Evolutionary conservation across 768 basidiomycete genomes (phyloP).

Genomic region (Mycena epipterygia): DNA sequence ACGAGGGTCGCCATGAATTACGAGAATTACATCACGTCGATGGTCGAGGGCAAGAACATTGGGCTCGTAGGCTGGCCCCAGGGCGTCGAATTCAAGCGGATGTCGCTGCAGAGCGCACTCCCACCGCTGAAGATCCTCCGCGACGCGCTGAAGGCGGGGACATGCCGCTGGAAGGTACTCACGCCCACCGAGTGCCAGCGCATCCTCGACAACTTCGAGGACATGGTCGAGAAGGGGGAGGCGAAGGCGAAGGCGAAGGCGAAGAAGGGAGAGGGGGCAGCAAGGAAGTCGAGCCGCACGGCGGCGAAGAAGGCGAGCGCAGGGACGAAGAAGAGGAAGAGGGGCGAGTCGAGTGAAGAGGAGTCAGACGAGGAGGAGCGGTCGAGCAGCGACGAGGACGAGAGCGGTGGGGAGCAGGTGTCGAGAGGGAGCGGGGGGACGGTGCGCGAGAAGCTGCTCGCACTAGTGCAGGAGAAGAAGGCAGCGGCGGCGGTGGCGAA

Average conservation of each 20-base stretch:
- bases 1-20: conserved; percentile 6
- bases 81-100: background rate
- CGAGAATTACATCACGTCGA: background rate
- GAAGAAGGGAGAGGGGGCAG: background rate
- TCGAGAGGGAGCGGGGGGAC: background rate
- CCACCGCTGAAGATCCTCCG: background rate
- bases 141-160: background rate
- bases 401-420: background rate
- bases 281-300: background rate
- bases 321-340: background rate
- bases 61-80: conserved; percentile 7
- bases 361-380: no score
- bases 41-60: background rate
- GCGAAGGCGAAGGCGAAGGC: conserved; percentile 5
- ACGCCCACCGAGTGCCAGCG: background rate
- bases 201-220: background rate
- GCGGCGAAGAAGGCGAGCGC: background rate
- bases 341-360: background rate
- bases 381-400: no score
- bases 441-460: conserved; percentile 9
- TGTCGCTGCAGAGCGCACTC: conserved; percentile 4
- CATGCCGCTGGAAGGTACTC: conserved; percentile 3
- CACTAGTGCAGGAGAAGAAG: background rate
- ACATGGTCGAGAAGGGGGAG: conserved; percentile 6
- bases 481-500: background rate